Percentiles rank a stretch among this genome's conserved stretches.
phyloP scores from a whole-genome alignment of 192 early-diverging fungal species.

The Linderina pennispora region DNA sequence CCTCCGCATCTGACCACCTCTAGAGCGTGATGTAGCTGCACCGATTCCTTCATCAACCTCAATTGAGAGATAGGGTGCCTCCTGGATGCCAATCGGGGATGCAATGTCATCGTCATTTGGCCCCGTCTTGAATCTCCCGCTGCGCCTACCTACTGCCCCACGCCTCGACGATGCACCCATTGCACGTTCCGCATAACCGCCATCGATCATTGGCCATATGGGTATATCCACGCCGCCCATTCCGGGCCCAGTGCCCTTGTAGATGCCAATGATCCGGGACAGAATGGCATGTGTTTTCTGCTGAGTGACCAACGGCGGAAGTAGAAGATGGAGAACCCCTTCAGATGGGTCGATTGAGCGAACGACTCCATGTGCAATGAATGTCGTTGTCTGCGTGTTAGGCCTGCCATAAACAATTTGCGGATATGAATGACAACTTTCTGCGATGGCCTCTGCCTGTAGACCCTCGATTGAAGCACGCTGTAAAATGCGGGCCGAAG shows the following conservation, averaged over 20 bases:
- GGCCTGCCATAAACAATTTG: slow-evolving; percentile 43
- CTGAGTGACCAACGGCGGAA: slow-evolving; percentile 40
- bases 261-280: slow-evolving; percentile 28
- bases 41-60: slow-evolving; percentile 37
- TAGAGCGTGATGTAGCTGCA: slow-evolving; percentile 15
- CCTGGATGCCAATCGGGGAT: slow-evolving; percentile 26
- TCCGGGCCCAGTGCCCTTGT: slow-evolving; percentile 28
- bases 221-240: slow-evolving; percentile 31
- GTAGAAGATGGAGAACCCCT: slow-evolving; percentile 51
- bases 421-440: too few species aligned
- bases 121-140: background rate
- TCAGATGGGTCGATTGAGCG: slow-evolving; percentile 56
- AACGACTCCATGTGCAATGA: slow-evolving; percentile 58
- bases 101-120: too few species aligned
- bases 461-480: background rate
- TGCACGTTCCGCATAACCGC: slow-evolving; percentile 33
- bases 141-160: too few species aligned
- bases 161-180: slow-evolving; percentile 30
- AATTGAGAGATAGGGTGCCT: slow-evolving; percentile 40
- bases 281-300: too few species aligned
- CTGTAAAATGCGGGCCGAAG: slow-evolving; percentile 17
- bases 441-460: too few species aligned
- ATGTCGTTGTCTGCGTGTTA: slow-evolving; percentile 41
- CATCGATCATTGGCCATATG: slow-evolving; percentile 25
- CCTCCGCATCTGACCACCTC: slow-evolving; percentile 22